Percentiles rank a stretch among this genome's conserved stretches.
These are phyloP conservation scores for Xylaria sp. DNA, from an alignment of 2,329 filamentous ascomycete genomes.

Conservation along the genomic window DNA sequence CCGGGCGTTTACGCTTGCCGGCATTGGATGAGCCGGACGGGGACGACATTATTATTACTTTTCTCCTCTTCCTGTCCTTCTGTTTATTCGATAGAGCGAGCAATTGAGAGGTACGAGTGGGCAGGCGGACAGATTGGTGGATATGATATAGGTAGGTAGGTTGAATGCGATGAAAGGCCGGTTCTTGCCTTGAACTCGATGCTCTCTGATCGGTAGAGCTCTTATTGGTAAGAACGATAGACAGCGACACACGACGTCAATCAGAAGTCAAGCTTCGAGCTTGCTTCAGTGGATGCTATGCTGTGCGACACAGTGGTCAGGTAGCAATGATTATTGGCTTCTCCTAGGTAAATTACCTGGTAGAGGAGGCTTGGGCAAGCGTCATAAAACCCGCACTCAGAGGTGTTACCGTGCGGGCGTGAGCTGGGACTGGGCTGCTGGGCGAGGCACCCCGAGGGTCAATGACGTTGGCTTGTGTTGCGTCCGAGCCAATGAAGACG, in stretches of 20 bases:
- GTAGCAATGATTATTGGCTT: background rate
- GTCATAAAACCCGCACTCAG: background rate
- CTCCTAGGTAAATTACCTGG: background rate
- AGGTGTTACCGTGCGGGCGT: too few species aligned
- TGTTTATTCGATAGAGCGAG: background rate
- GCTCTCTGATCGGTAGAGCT: background rate
- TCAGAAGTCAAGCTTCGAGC: background rate
- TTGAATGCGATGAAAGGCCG: background rate
- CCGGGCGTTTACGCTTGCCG: slow-evolving; percentile 81
- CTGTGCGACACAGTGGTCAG: background rate
- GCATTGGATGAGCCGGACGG: slow-evolving; percentile 55
- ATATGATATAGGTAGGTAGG: background rate
- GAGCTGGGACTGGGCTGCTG: background rate
- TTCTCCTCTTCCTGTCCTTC: too few species aligned
- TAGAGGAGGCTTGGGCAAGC: background rate
- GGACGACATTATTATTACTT: slow-evolving; percentile 57
- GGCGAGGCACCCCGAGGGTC: background rate
- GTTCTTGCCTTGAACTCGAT: slow-evolving; percentile 4
- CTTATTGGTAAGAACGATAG: slow-evolving; percentile 6
- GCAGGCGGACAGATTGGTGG: background rate
- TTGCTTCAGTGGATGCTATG: background rate
- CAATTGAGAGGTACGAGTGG: slow-evolving; percentile 3
- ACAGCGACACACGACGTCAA: slow-evolving; percentile 2
- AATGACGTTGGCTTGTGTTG: background rate
- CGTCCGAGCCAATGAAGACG: background rate